Base-by-base conservation (phyloP, 208 protist genomes). In the Acanthamoeba triangularis region DNA sequence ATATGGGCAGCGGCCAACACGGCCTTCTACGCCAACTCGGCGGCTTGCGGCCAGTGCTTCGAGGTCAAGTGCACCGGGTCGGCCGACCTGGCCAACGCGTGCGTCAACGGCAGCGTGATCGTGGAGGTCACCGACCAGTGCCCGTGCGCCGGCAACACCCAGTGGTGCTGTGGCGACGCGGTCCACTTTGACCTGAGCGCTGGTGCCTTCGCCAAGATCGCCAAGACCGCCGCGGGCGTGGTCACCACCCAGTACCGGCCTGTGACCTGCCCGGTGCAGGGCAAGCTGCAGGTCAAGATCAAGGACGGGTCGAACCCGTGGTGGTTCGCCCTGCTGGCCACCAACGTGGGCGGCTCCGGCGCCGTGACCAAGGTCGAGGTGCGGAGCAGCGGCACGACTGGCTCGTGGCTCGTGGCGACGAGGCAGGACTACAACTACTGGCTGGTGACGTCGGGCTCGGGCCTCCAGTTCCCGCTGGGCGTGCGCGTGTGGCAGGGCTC, bases 361-460 rank as follows among this genome's bases (percentile, higher is more conserved):
- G 63, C 25, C 10, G 85, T 92, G 23, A 74, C 59, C 56, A 92
- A 92, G 41, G 18, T 92, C 20, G 85, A 92, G 41, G 18, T 92
- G 33, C 8, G 59, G 8, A 54, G 44, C 85, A 25, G 59, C 56
- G 25, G 25, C 59, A 74, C 25, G 6, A 35, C 6, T 5, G 54
- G 37, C 30, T 30, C 14, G 37, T 92, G 85, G 85, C 4, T 54
- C 33, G 20, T 2, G 20, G 33, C 33, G 59, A 11, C 5, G 20
- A 28, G 85, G 10, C 85, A 92, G 59, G 28, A 30, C 85, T 92
- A 92, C 85, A 92, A 92, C 85, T 92, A 92, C 85, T 92, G 85
- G 85, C 18, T 92, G n/a, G 59, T 14, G 23, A 74, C 54, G 33
- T 92, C 85, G 30, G 61, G 85, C 59, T 47, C 85, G 13, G 85